Conservation (phyloP, 306 rosid genomes). For the Gynostemma pentaphyllum region DNA sequence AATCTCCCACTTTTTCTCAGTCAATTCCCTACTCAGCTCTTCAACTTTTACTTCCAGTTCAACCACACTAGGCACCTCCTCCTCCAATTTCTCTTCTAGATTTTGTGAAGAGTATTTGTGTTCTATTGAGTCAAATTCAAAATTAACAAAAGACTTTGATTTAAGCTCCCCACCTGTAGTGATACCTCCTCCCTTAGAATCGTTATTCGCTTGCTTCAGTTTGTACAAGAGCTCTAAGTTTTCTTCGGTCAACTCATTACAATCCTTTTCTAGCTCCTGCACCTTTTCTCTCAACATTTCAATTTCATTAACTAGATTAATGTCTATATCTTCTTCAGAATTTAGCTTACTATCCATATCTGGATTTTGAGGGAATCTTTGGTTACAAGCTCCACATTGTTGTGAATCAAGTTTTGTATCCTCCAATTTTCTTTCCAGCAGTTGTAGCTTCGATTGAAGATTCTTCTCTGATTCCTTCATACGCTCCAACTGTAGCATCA, state of each 20-base stretch:
- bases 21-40: conserved; percentile 24
- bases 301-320: conserved; percentile 41
- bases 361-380: conserved; percentile 23
- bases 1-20: conserved; percentile 14
- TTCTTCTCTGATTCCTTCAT: conserved; percentile 54
- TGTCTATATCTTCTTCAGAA: conserved; percentile 44
- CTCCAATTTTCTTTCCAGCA: conserved; percentile 48
- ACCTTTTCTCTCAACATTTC: conserved; percentile 57
- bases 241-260: conserved; percentile 89
- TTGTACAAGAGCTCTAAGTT: conserved; percentile 78
- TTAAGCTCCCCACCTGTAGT: conserved; percentile 20
- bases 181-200: conserved; percentile 23
- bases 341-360: conserved; percentile 27
- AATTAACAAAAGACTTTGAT: conserved; percentile 27
- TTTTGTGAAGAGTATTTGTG: conserved; percentile 20
- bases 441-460: conserved; percentile 37
- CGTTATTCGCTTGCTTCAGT: conserved; percentile 61
- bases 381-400: conserved; percentile 21
- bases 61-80: conserved; percentile 18
- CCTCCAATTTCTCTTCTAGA: conserved; percentile 24
- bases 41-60: conserved; percentile 21
- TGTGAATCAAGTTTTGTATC: conserved; percentile 34
- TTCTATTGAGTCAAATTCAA: conserved; percentile 38
- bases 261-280: conserved; percentile 82
- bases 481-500: conserved; percentile 36